Conservation (phyloP, 495 filamentous ascomycete species). For the Pseudoneurospora amorphoporcata region DNA sequence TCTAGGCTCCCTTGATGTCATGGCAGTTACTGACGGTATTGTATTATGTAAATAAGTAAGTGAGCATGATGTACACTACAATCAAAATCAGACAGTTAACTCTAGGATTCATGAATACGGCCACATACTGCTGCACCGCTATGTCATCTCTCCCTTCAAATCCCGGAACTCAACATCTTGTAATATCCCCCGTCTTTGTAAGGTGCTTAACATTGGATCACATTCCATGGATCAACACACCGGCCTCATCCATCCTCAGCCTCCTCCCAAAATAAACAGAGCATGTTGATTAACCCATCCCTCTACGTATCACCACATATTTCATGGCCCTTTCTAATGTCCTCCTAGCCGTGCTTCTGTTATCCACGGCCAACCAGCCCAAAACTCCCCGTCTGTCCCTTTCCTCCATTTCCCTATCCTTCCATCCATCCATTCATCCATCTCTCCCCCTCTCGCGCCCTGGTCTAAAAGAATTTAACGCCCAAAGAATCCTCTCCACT, state of each 20-base stretch:
- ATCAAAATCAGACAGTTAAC: not conserved
- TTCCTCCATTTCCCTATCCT: not conserved
- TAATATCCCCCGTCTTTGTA: not conserved
- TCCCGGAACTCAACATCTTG: not conserved
- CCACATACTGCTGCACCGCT: not conserved
- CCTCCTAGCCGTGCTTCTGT: not conserved
- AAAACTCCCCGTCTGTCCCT: not conserved
- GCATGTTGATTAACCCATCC: not conserved
- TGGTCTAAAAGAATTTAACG: slow-evolving; percentile 80
- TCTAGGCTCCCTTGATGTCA: not conserved
- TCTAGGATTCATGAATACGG: not conserved
- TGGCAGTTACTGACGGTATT: not conserved
- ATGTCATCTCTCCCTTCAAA: not conserved
- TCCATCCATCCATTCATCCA: not conserved
- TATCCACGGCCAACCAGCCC: not conserved
- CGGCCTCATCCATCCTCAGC: not conserved
- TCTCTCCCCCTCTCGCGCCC: not conserved
- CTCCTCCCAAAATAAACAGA: not conserved
- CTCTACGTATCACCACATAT: not conserved
- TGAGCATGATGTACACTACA: not conserved
- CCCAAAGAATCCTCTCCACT: slow-evolving; percentile 63
- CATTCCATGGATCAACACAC: not conserved
- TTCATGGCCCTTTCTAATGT: not conserved
- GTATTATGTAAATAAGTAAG: not conserved
- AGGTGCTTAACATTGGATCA: not conserved